Percentiles rank a stretch among this genome's conserved stretches.
phyloP scores from a whole-genome alignment of 2,329 filamentous ascomycete species.

The Pseudogymnoascus sp. region DNA sequence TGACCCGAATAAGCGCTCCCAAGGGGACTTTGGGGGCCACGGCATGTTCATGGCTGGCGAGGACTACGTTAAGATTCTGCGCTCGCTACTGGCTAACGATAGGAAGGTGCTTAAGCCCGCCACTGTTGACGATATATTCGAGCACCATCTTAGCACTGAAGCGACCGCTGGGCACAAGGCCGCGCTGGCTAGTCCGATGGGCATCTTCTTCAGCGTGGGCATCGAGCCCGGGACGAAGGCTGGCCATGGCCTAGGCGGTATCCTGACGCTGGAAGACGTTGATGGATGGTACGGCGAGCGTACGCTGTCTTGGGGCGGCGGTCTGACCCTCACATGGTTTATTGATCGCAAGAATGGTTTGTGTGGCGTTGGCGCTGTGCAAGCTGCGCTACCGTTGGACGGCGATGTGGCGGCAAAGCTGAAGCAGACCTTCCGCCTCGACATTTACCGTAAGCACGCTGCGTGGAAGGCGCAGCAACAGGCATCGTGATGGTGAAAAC shows the following conservation, averaged over 20 bases:
- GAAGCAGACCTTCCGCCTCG: slow-evolving; percentile 37
- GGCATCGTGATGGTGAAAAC: not conserved
- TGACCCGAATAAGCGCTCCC: slow-evolving; percentile 8
- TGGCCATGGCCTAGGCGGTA: slow-evolving; percentile 36
- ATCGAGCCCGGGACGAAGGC: slow-evolving; percentile 27
- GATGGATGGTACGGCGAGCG: slow-evolving; percentile 37
- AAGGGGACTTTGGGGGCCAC: slow-evolving; percentile 27
- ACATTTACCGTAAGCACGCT: slow-evolving; percentile 34
- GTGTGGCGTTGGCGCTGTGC: slow-evolving; percentile 36
- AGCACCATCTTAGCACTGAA: slow-evolving; percentile 25
- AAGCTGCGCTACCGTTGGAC: slow-evolving; percentile 33
- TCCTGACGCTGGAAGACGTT: slow-evolving; percentile 34
- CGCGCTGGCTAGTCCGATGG: slow-evolving; percentile 27
- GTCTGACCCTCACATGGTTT: slow-evolving; percentile 41
- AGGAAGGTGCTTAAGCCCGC: slow-evolving; percentile 36
- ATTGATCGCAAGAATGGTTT: slow-evolving; percentile 41
- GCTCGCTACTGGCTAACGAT: slow-evolving; percentile 41
- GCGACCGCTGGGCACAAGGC: slow-evolving; percentile 24
- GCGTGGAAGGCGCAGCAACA: slow-evolving; percentile 26
- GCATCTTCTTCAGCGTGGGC: slow-evolving; percentile 33
- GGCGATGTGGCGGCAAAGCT: slow-evolving; percentile 22
- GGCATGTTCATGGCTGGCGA: slow-evolving; percentile 29
- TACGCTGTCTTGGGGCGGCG: slow-evolving; percentile 41
- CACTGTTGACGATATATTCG: slow-evolving; percentile 34
- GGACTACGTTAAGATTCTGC: slow-evolving; percentile 37